Conservation (phyloP, 441 rosid species). For the Erodium trifolium region DNA sequence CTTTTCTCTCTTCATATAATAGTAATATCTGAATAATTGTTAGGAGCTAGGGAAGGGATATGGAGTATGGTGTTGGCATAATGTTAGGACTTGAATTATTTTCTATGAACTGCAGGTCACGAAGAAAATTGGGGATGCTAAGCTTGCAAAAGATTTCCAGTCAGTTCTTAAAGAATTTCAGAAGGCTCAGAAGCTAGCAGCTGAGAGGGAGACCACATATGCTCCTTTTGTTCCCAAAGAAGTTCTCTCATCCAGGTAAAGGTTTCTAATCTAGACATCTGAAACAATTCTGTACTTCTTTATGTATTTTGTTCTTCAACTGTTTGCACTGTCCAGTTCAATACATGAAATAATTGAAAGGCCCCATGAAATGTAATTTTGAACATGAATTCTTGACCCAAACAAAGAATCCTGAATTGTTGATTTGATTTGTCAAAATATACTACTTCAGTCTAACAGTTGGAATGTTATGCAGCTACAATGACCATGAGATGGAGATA, state of each 20-base stretch:
- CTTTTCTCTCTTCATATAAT: neutral
- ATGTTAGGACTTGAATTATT: neutral
- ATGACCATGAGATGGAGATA: conserved; percentile 40
- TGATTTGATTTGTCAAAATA: neutral
- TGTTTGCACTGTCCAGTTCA: neutral
- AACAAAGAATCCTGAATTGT: neutral
- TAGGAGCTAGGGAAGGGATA: neutral
- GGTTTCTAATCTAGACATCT: neutral
- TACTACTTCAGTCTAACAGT: neutral
- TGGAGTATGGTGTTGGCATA: neutral
- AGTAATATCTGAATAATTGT: neutral
- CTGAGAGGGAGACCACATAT: conserved; percentile 58
- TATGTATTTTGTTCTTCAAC: neutral
- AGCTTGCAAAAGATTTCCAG: conserved; percentile 66
- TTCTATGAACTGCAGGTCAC: conserved; percentile 26
- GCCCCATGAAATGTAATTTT: neutral
- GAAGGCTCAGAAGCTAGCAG: conserved; percentile 59
- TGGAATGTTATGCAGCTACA: conserved; percentile 35
- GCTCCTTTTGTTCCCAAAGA: conserved; percentile 37
- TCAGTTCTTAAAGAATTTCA: conserved; percentile 49
- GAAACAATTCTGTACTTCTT: neutral
- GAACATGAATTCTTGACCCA: neutral
- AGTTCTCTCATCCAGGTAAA: conserved; percentile 27
- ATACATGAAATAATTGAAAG: conserved; percentile 1
- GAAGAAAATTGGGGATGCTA: conserved; percentile 63